Base-by-base conservation (phyloP, 192 early-diverging fungal genomes). In the Backusella liffmaniae region DNA sequence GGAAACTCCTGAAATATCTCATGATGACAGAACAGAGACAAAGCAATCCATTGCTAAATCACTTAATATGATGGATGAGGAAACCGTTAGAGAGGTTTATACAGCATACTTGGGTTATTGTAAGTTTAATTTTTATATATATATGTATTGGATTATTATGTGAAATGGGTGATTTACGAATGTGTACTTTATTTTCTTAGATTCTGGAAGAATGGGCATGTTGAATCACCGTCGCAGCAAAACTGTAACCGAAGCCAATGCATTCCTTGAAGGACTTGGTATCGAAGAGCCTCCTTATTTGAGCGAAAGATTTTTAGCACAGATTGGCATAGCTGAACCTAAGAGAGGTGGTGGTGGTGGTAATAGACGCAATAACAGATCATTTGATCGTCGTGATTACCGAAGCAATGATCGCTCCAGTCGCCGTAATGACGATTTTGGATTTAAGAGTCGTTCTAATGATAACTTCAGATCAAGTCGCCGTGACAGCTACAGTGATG, bases 71-170 rank as follows among this genome's bases (percentile, higher is more conserved):
- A 56, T 91, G 77, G 84, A 85, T 72, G 73, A 83, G 70, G 82
- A 79, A 68, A 77, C 85, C 76, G 82, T 91, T 6, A 72, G 74
- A 53, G 85, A 85, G 66, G 89, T 88, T 13, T 92, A 87, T 73
- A 82, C 77, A 51, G 89, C 90, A 16, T 90, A 85, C 53, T 79
- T 92, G 41, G 92, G 91, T 26, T 87, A 85, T 77, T 87, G 88
- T 89, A 80, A 87, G 89, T 86, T 30, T 34, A 12, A 44, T 44
- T 44, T 44, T 0, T 16, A 16, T 15, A 16, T 44, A 4, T 16
- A 16, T 15, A 16, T 44, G 15, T 44, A 44, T 44, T 13, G 12
- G 15, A 4, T 13, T 77, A n/a, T 72, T 26, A n/a, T 4, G 41
- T 5, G 36, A 42, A 30, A 56, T 67, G 36, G 39, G 8, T 18